phyloP scores from a whole-genome alignment of 192 early-diverging fungal genomes.

The Coemansia sp. region DNA sequence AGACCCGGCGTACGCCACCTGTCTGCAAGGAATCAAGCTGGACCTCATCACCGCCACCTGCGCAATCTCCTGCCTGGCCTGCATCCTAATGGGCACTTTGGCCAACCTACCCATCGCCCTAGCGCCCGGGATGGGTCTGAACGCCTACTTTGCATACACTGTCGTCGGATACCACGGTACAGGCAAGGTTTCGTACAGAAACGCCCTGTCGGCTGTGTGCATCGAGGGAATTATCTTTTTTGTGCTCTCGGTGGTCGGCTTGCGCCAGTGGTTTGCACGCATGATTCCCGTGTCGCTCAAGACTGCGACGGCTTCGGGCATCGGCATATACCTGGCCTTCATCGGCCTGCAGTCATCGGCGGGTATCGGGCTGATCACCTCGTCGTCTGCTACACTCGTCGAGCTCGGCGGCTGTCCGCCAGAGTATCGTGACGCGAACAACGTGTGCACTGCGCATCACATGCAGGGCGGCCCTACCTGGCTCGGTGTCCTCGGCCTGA shows the following conservation, averaged over 20 bases:
- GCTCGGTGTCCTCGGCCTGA: constrained; percentile 71
- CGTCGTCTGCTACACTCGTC: constrained; percentile 64
- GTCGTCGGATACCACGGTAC: constrained; percentile 78
- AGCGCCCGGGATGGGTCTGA: constrained; percentile 82
- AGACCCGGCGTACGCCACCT: constrained; percentile 61
- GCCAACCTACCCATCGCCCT: constrained; percentile 78
- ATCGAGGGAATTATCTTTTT: constrained; percentile 82
- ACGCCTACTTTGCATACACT: constrained; percentile 81
- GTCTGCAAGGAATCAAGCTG: constrained; percentile 61
- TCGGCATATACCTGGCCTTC: constrained; percentile 75
- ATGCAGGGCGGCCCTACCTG: constrained; percentile 65
- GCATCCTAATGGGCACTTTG: constrained; percentile 60
- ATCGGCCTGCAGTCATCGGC: constrained; percentile 78
- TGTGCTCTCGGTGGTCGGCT: constrained; percentile 69
- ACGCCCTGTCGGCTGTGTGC: constrained; percentile 72
- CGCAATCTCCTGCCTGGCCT: constrained; percentile 62
- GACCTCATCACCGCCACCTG: constrained; percentile 75
- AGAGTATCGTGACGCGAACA: constrained; percentile 55
- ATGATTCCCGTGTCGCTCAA: constrained; percentile 70
- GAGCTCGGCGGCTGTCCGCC: constrained; percentile 66
- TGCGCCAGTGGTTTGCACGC: constrained; percentile 76
- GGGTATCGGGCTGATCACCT: constrained; percentile 72
- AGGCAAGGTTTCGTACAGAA: constrained; percentile 65
- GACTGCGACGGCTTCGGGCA: constrained; percentile 71
- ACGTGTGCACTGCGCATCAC: constrained; percentile 56